Percentiles rank a stretch among this genome's conserved stretches.
Conservation (phyloP, 1,284 basidiomycete species). For the Boletus smithii region DNA sequence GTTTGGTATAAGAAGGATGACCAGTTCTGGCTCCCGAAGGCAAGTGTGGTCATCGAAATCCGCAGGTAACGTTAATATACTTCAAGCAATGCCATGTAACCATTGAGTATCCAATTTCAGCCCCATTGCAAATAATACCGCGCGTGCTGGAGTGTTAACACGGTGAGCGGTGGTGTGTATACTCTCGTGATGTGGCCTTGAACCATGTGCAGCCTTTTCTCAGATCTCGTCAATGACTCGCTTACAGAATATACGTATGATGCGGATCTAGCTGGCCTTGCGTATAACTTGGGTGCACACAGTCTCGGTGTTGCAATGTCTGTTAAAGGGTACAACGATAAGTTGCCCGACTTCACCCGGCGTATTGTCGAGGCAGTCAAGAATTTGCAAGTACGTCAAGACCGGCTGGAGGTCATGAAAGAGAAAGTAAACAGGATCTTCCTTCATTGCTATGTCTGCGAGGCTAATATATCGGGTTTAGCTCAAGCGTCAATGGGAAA, state of each 20-base stretch:
- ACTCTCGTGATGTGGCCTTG: constrained; percentile 1
- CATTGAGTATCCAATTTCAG: constrained; percentile 35
- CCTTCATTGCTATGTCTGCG: background rate
- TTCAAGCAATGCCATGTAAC: background rate
- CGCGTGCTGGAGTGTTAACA: constrained; percentile 61
- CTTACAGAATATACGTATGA: constrained; percentile 92
- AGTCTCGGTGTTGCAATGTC: constrained; percentile 69
- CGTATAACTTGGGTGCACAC: constrained; percentile 70
- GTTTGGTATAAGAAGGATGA: constrained; percentile 98
- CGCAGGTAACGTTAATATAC: constrained; percentile 49
- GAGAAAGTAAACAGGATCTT: constrained; percentile 62
- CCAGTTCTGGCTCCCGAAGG: constrained; percentile 90
- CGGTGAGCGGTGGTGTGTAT: constrained; percentile 39
- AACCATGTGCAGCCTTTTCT: constrained; percentile 59
- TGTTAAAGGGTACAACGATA: constrained; percentile 92
- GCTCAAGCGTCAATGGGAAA: constrained; percentile 75
- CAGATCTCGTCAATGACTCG: constrained; percentile 85
- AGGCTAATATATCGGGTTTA: constrained; percentile 30
- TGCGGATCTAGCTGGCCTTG: constrained; percentile 87
- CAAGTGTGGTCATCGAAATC: constrained; percentile 68
- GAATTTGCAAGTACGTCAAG: constrained; percentile 63
- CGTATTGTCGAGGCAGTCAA: constrained; percentile 76
- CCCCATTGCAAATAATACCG: constrained; percentile 51
- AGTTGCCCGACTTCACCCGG: constrained; percentile 75
- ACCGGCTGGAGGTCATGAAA: constrained; percentile 80